These are phyloP conservation scores for Populus ilicifolia DNA, from an alignment of 345 rosid species.

Conservation along the genomic window DNA sequence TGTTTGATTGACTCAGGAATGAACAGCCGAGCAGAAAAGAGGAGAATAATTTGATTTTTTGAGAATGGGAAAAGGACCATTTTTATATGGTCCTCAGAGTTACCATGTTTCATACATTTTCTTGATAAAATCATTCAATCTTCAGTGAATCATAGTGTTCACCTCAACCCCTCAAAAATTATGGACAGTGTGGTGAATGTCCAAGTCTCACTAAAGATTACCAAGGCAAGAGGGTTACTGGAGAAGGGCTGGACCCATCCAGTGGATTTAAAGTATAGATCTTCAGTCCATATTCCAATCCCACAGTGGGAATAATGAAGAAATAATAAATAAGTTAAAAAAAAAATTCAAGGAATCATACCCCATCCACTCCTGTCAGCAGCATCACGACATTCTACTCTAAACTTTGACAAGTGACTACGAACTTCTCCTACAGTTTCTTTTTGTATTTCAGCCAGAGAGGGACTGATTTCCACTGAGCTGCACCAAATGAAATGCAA, in stretches of 20 bases:
- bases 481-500: constrained; percentile 40
- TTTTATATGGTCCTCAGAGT: too few species aligned
- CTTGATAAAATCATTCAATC: too few species aligned
- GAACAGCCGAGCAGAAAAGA: too few species aligned
- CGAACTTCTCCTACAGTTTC: constrained; percentile 83
- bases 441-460: constrained; percentile 77
- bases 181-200: background rate
- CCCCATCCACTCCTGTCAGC: constrained; percentile 87
- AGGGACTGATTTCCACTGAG: constrained; percentile 92
- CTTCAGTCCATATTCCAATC: background rate
- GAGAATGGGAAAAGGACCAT: too few species aligned
- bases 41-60: too few species aligned
- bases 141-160: too few species aligned
- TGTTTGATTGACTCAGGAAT: too few species aligned
- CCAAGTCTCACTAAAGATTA: background rate
- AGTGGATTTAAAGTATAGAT: background rate
- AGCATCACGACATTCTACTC: constrained; percentile 91
- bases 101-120: too few species aligned
- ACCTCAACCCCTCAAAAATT: background rate
- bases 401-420: constrained; percentile 76
- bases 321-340: background rate
- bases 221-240: background rate
- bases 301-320: background rate
- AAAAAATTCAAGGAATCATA: constrained; percentile 24
- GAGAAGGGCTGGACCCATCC: background rate